phyloP scores from a whole-genome alignment of 2,329 filamentous ascomycete genomes.

The Colletotrichum noveboracense region DNA sequence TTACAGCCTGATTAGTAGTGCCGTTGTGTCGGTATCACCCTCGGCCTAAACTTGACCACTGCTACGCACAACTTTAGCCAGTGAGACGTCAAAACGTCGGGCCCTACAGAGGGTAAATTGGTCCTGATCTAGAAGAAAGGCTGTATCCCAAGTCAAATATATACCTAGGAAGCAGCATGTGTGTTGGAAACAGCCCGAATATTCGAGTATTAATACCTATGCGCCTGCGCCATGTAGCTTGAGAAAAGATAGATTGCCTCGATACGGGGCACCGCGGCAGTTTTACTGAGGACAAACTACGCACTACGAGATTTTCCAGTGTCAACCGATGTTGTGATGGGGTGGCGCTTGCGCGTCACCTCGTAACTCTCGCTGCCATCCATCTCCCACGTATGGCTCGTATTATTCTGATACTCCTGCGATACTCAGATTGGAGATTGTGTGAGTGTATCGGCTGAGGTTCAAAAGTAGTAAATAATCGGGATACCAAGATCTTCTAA shows the following conservation, averaged over 20 bases:
- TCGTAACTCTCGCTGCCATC: neutral
- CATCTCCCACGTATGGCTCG: neutral
- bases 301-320: fast-evolving
- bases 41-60: neutral
- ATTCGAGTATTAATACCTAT: neutral
- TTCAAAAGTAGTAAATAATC: fast-evolving
- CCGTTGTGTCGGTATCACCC: too few species aligned
- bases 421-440: neutral
- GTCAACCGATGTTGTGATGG: neutral
- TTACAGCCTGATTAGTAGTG: neutral
- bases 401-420: neutral
- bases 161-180: neutral
- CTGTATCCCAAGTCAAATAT: neutral
- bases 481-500: fast-evolving
- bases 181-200: neutral
- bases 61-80: neutral
- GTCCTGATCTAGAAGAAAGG: neutral
- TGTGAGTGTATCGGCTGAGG: neutral
- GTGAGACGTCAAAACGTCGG: neutral
- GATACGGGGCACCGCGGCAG: too few species aligned
- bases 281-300: neutral
- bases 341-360: neutral
- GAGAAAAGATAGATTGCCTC: neutral
- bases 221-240: fast-evolving
- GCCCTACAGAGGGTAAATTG: fast-evolving